These are phyloP conservation scores for Nicotiana tabacum DNA, from an alignment of 257 asterid genomes.

Conservation along the genomic window DNA sequence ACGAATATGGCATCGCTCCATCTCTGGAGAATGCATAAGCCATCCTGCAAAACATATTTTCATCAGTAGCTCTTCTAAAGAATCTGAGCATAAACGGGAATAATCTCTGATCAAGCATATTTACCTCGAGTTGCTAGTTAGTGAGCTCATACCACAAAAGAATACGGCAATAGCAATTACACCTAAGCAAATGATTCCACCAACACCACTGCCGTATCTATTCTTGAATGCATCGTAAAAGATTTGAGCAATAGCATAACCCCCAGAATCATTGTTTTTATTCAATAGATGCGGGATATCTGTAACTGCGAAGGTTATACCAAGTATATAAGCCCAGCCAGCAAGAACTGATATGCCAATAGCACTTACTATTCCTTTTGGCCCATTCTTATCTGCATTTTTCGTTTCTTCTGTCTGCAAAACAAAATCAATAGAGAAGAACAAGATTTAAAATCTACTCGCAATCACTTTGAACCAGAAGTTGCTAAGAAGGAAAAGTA, in stretches of 20 bases:
- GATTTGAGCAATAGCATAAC: slow-evolving; percentile 87
- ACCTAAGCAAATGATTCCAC: slow-evolving; percentile 72
- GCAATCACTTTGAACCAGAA: neutral
- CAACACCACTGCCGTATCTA: slow-evolving; percentile 73
- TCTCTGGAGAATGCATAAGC: slow-evolving; percentile 95
- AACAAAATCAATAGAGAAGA: slow-evolving; percentile 15
- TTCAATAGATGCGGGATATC: slow-evolving; percentile 65
- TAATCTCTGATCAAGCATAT: neutral
- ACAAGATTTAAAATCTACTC: neutral
- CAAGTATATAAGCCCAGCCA: slow-evolving; percentile 95
- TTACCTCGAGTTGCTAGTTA: slow-evolving; percentile 96
- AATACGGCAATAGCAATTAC: slow-evolving; percentile 76
- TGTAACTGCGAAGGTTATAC: slow-evolving; percentile 88
- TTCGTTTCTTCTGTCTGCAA: slow-evolving; percentile 91
- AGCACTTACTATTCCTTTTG: slow-evolving; percentile 85
- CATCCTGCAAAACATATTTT: slow-evolving; percentile 47
- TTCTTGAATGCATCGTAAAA: slow-evolving; percentile 71
- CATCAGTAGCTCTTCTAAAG: slow-evolving; percentile 4
- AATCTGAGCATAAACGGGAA: neutral
- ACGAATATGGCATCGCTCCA: slow-evolving; percentile 96
- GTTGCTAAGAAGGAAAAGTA: neutral
- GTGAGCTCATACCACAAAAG: slow-evolving; percentile 93
- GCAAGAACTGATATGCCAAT: slow-evolving; percentile 83
- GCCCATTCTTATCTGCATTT: slow-evolving; percentile 79
- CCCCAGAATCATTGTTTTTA: slow-evolving; percentile 71